These are phyloP conservation scores for Davidsoniella neocaledoniae DNA, from an alignment of 2,329 filamentous ascomycete genomes.

Conservation along the genomic window DNA sequence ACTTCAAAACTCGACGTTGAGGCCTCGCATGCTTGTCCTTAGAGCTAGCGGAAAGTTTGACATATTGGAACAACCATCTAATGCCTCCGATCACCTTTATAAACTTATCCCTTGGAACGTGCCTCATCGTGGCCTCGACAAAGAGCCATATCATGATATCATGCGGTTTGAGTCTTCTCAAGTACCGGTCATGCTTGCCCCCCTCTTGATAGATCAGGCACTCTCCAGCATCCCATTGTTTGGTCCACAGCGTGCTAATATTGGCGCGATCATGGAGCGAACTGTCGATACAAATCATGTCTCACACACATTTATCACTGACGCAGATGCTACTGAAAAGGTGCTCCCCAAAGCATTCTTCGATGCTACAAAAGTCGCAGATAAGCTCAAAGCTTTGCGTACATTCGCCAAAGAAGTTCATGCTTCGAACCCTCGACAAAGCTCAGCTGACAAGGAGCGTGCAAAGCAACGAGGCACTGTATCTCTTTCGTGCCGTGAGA, in stretches of 20 bases:
- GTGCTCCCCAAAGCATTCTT: slow-evolving; percentile 26
- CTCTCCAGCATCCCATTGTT: slow-evolving; percentile 40
- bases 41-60: slow-evolving; percentile 44
- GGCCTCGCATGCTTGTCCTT: slow-evolving; percentile 41
- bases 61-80: slow-evolving; percentile 43
- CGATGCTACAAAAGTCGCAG: slow-evolving; percentile 26
- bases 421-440: neutral
- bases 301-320: slow-evolving; percentile 17
- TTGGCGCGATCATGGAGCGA: slow-evolving; percentile 26
- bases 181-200: slow-evolving; percentile 34
- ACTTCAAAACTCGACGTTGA: slow-evolving; percentile 35
- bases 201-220: slow-evolving; percentile 35
- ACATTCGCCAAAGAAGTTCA: slow-evolving; percentile 17
- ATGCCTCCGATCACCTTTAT: slow-evolving; percentile 39
- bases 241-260: slow-evolving; percentile 30
- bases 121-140: slow-evolving; percentile 39
- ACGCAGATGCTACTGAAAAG: slow-evolving; percentile 21
- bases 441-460: slow-evolving; percentile 9
- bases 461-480: slow-evolving; percentile 12
- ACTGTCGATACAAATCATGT: slow-evolving; percentile 18
- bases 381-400: slow-evolving; percentile 33
- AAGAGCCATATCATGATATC: slow-evolving; percentile 35
- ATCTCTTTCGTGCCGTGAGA: slow-evolving; percentile 33
- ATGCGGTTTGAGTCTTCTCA: slow-evolving; percentile 43
- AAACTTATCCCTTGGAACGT: slow-evolving; percentile 45